Percentiles rank a stretch among this genome's conserved stretches.
Evolutionary conservation across 345 rosid genomes (phyloP).

Genomic region (Eucalyptus microcorys): DNA sequence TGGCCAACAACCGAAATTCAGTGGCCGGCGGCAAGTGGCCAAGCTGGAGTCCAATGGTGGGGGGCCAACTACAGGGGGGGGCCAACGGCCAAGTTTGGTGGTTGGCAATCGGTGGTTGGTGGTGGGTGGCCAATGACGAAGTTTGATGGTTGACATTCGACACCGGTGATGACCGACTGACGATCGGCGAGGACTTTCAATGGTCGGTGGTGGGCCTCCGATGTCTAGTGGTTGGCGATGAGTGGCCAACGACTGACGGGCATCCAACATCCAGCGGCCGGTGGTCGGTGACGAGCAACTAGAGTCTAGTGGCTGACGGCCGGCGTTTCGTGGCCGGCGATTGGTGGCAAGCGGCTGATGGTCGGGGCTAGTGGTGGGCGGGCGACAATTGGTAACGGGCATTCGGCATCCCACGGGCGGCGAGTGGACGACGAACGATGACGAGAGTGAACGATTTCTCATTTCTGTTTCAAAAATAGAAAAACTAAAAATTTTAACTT

Average conservation of each 20-base stretch:
- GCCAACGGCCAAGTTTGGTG: too few species aligned
- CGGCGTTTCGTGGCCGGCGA: fast-evolving
- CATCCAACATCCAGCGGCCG: too few species aligned
- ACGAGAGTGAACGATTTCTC: too few species aligned
- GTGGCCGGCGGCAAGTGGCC: too few species aligned
- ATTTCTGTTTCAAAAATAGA: too few species aligned
- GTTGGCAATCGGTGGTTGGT: fast-evolving
- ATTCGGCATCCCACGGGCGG: too few species aligned
- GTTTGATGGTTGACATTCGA: fast-evolving
- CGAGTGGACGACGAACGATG: fast-evolving
- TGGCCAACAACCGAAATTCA: fast-evolving
- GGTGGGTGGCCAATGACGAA: fast-evolving
- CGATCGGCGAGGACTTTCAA: fast-evolving
- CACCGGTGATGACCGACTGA: fast-evolving
- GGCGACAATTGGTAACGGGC: fast-evolving
- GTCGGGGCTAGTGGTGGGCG: fast-evolving
- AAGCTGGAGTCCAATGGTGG: fast-evolving
- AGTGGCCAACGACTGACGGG: fast-evolving
- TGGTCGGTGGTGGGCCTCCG: fast-evolving
- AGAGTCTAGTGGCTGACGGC: fast-evolving
- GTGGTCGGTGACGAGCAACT: fast-evolving
- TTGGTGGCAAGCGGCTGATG: fast-evolving
- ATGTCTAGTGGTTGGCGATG: too few species aligned
- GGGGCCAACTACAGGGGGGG: too few species aligned
- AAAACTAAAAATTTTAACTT: too few species aligned